phyloP scores from a whole-genome alignment of 495 filamentous ascomycete genomes.

The Staphylotrichum longicolle region DNA sequence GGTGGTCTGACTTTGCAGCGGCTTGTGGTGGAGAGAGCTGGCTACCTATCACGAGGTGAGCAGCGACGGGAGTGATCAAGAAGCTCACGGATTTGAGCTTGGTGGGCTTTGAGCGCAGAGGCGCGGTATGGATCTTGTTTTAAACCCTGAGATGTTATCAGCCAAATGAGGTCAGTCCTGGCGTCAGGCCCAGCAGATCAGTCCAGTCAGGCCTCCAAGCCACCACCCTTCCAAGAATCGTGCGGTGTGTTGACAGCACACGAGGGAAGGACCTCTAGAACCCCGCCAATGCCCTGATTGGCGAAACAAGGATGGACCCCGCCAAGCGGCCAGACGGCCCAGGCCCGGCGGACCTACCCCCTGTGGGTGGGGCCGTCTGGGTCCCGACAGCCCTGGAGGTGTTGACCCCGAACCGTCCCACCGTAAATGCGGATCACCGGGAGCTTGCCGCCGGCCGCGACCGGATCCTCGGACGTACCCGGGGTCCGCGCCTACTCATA shows the following conservation, averaged over 20 bases:
- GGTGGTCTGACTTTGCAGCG: not conserved
- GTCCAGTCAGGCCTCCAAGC: slow-evolving; percentile 9
- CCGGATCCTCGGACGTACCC: too few relatives aligned
- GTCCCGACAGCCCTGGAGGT: too few relatives aligned
- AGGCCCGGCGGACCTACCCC: too few relatives aligned
- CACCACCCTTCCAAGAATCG: not conserved
- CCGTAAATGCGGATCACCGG: too few relatives aligned
- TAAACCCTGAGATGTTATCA: not conserved
- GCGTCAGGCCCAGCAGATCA: not conserved
- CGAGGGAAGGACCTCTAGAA: not conserved
- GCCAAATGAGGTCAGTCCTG: not conserved
- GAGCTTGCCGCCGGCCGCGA: too few relatives aligned
- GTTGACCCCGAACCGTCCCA: too few relatives aligned
- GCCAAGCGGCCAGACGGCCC: not conserved
- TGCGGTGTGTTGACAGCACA: not conserved
- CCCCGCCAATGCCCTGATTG: not conserved
- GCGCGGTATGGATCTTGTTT: too few relatives aligned
- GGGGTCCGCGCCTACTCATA: too few relatives aligned
- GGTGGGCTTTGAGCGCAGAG: not conserved
- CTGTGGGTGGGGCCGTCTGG: too few relatives aligned
- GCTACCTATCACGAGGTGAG: not conserved
- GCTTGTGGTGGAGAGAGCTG: not conserved
- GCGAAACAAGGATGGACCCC: not conserved
- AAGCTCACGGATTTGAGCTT: not conserved
- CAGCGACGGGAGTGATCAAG: not conserved